Percentiles rank a stretch among this genome's conserved stretches.
phyloP scores from a whole-genome alignment of 2,329 filamentous ascomycete species.

The Canariomyces notabilis region DNA sequence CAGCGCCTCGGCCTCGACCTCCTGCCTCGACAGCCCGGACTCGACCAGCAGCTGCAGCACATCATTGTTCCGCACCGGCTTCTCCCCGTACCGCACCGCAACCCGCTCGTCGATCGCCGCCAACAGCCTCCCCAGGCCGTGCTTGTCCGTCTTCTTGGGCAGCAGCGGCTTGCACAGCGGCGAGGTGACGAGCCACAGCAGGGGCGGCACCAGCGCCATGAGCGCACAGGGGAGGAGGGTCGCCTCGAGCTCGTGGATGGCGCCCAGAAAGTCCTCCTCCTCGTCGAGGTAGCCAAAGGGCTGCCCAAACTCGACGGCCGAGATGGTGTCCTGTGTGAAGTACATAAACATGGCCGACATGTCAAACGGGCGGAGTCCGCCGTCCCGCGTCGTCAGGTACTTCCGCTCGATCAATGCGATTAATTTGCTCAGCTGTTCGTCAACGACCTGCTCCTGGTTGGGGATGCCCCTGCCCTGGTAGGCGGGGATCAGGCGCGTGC shows the following conservation, averaged over 20 bases:
- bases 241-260: slow-evolving; percentile 33
- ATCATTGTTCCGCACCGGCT: slow-evolving; percentile 5
- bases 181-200: slow-evolving; percentile 11
- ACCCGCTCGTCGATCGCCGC: slow-evolving; percentile 20
- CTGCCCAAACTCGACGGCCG: slow-evolving; percentile 39
- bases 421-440: slow-evolving; percentile 29
- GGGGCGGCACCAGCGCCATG: slow-evolving; percentile 10
- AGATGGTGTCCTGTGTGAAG: slow-evolving; percentile 46
- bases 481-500: slow-evolving; percentile 7
- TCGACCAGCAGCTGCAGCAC: slow-evolving; percentile 18
- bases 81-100: slow-evolving; percentile 11
- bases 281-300: slow-evolving; percentile 41
- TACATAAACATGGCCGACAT: slow-evolving; percentile 38
- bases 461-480: slow-evolving; percentile 11
- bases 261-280: slow-evolving; percentile 38
- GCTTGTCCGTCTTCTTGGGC: slow-evolving; percentile 14
- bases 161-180: slow-evolving; percentile 7
- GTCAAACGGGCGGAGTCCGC: slow-evolving; percentile 31
- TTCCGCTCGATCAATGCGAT: slow-evolving; percentile 37
- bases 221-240: slow-evolving; percentile 18
- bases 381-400: slow-evolving; percentile 32
- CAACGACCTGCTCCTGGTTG: slow-evolving; percentile 9
- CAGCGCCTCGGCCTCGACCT: slow-evolving; percentile 17
- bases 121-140: slow-evolving; percentile 17
- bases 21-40: slow-evolving; percentile 5